Conservation (phyloP, 352 stramenopile species). For the Elongisporangium senticosum region DNA sequence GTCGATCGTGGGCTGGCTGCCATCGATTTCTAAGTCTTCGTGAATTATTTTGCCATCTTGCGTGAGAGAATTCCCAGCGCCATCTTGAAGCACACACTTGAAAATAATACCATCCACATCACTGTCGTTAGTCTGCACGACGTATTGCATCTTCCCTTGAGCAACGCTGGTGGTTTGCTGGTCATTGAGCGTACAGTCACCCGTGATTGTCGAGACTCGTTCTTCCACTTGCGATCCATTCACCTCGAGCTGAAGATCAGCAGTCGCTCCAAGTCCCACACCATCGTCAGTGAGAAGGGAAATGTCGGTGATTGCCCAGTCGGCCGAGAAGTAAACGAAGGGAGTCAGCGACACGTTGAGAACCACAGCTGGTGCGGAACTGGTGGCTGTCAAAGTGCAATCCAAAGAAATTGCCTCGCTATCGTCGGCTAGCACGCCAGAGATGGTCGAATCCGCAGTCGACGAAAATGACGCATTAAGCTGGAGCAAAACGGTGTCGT, state of each 20-base stretch:
- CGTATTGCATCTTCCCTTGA: constrained; percentile 26
- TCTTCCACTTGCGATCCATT: constrained; percentile 1
- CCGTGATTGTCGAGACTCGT: constrained; percentile 14
- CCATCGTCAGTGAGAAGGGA: constrained; percentile 5
- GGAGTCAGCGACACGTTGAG: constrained; percentile 12
- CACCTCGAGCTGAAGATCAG: constrained; percentile 2
- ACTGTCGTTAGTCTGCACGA: constrained; percentile 39
- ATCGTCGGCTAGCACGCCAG: background rate
- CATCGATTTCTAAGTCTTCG: constrained; percentile 24
- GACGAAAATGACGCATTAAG: constrained; percentile 16
- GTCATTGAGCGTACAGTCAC: constrained; percentile 26
- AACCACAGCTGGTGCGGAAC: constrained; percentile 1
- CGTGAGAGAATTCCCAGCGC: constrained; percentile 16
- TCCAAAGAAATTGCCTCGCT: constrained; percentile 4
- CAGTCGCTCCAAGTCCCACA: constrained; percentile 3
- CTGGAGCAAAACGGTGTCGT: constrained; percentile 7
- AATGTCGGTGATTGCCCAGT: constrained; percentile 17
- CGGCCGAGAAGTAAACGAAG: constrained; percentile 11
- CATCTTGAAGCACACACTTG: constrained; percentile 24
- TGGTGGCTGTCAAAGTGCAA: background rate
- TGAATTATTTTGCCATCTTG: constrained; percentile 21
- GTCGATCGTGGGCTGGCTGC: constrained; percentile 26
- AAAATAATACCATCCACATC: constrained; percentile 30
- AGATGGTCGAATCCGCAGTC: background rate
- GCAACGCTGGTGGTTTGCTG: constrained; percentile 19